Evolutionary conservation across 2,329 filamentous ascomycete genomes (phyloP), one percentile per base, ranked within the genome.

Genomic region (Dothiorella sarmentorum): DNA sequence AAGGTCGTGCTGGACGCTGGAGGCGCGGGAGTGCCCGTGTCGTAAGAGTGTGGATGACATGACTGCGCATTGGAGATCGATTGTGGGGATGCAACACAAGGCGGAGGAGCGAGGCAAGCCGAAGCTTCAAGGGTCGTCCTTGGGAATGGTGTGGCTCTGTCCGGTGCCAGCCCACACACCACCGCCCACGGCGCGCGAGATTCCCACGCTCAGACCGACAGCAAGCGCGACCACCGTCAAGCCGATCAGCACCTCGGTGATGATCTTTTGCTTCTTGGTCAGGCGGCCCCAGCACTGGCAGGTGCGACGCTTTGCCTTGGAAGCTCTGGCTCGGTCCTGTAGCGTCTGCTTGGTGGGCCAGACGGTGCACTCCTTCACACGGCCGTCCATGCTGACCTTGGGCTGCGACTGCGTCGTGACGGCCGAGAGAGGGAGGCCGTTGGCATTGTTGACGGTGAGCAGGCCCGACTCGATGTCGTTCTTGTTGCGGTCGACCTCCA

Each of bases 331-430:
- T 66, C 73, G 74, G 63, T 76, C 72, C 64, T 75, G 69, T 59
- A 80, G 72, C 29, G 77, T 76, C 66, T 78, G 73, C 63, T 74
- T 73, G 40, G 76, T 76, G 7, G 78, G 78, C 78, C 78, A 80
- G 76, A 80, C 79, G 63, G 73, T 76, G 73, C 77, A 79, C 61
- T 80, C 78, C 66, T 78, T 78, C 63, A 72, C 71, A 56, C 71
- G 66, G 56, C 69, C 73, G 61, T 78, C 75, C 61, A 78, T 69
- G 24, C 68, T 71, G 57, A 71, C 61, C 62, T 75, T 76, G 61
- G 69, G 69, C 60, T 68, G 68, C 64, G 72, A 67, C 18, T 62
- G 70, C 65, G 64, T 78, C 65, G 72, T 75, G 61, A 71, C 71
- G 18, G 71, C 62, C 10, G 68, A 68, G 37, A 73, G 68, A 11